A percentile compares a stretch with the other conserved stretches of the same genome.
These are phyloP conservation scores for Fusarium citri DNA, from an alignment of 2,329 filamentous ascomycete species.

Conservation along the genomic window DNA sequence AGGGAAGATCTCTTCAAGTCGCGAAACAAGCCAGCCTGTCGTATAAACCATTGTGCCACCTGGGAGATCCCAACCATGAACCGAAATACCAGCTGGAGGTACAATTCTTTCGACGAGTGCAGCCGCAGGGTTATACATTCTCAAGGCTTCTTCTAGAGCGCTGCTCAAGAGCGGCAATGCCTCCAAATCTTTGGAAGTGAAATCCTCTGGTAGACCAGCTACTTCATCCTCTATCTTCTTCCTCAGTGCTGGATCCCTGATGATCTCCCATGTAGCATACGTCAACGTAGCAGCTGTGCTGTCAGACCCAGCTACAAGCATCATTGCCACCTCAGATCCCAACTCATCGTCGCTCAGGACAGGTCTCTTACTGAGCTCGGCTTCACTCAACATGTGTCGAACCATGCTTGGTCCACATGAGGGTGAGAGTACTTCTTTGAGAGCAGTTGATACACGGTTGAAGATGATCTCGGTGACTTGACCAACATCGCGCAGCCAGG, in stretches of 20 bases:
- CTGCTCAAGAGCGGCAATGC: background rate
- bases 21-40: slow-evolving; percentile 12
- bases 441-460: background rate
- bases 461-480: slow-evolving; percentile 11
- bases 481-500: background rate
- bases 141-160: slow-evolving; percentile 1
- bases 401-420: background rate
- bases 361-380: background rate
- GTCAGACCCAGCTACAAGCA: slow-evolving; percentile 17
- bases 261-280: slow-evolving; percentile 12
- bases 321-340: slow-evolving; percentile 5
- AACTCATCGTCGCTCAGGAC: slow-evolving; percentile 4
- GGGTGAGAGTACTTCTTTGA: background rate
- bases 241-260: background rate
- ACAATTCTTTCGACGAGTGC: background rate
- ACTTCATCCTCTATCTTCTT: slow-evolving; percentile 6
- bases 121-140: slow-evolving; percentile 10
- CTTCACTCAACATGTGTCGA: background rate
- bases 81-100: background rate
- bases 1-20: background rate
- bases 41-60: slow-evolving; percentile 11
- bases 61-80: slow-evolving; percentile 4
- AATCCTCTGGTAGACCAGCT: background rate
- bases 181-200: background rate
- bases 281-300: slow-evolving; percentile 15